Percentiles rank a stretch among this genome's conserved stretches.
Evolutionary conservation across 2,329 filamentous ascomycete species (phyloP).

Genomic region (Penicillium corylophilum): DNA sequence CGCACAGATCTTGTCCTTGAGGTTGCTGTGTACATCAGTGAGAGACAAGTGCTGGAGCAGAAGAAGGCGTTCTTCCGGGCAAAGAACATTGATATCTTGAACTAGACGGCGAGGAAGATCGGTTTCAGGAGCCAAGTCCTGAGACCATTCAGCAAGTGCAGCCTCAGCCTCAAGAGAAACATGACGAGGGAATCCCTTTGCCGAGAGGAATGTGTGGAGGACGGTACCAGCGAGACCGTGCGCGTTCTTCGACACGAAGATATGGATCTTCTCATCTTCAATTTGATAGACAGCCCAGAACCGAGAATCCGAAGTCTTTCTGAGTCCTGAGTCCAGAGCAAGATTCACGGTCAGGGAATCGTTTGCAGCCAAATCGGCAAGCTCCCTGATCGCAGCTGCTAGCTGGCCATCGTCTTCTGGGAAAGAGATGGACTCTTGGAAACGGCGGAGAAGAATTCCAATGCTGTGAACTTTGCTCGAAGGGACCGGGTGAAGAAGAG

Average conservation of each 20-base stretch:
- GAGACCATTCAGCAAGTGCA: conserved; percentile 37
- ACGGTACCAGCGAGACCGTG: conserved; percentile 45
- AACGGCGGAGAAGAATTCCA: conserved; percentile 31
- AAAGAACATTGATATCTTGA: conserved; percentile 44
- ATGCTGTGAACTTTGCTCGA: conserved; percentile 36
- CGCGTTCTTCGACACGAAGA: conserved; percentile 47
- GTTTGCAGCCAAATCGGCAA: conserved; percentile 29
- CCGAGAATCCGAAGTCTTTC: conserved; percentile 35
- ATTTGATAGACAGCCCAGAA: conserved; percentile 45
- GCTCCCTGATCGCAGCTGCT: conserved; percentile 30
- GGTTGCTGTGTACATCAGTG: conserved; percentile 27
- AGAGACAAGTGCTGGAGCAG: conserved; percentile 40
- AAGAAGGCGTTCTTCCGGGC: conserved; percentile 43
- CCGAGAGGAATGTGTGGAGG: conserved; percentile 48
- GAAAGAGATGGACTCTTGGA: conserved; percentile 27
- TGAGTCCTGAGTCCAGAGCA: conserved; percentile 44
- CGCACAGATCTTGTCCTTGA: conserved; percentile 32
- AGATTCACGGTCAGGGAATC: conserved; percentile 34
- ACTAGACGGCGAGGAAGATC: conserved; percentile 40
- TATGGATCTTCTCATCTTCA: conserved; percentile 32
- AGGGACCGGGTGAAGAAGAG: conserved; percentile 42
- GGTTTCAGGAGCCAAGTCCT: conserved; percentile 28
- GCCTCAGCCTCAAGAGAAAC: conserved; percentile 43
- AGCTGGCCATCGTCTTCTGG: conserved; percentile 23
- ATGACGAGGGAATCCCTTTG: conserved; percentile 39